Evolutionary conservation across 305 asterid genomes (phyloP), one percentile per base, ranked within the genome.

Genomic region (Fraxinus latifolia): DNA sequence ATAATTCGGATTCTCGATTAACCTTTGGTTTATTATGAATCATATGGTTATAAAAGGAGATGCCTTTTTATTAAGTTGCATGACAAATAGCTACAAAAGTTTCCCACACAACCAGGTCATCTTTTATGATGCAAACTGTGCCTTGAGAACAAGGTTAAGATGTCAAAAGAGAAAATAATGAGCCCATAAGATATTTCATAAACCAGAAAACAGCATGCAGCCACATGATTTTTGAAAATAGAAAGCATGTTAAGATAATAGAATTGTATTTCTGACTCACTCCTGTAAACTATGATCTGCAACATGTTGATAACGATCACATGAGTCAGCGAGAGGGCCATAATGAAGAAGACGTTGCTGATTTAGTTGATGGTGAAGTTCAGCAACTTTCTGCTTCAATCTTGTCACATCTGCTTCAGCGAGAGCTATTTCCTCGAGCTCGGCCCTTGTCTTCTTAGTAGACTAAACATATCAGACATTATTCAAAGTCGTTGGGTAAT

Each of bases 361-460:
- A 85, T 96, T 94, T 81, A 94, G 91, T 87, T 94, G 98, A 85
- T 92, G 95, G 86, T 93, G 97, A 81, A 94, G 95, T 86, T 93
- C 97, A 72, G 97, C 97, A 87, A 96, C 97, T 90, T 92, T 94
- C 86, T 93, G 97, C 88, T 93, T 93, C 88, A 96, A 88, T 84
- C 95, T 89, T 79, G 97, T 94, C 83, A 94, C 99, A 86, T 95
- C 99, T 75, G 98, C 98, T 91, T 94, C 99, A 27, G 99, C 98
- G 42, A 95, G 98, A 82, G 98, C 98, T 82, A 95, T 94, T 86
- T 95, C 99, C 91, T 95, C 99, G 39, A 95, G 98, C 82, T 95
- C 99, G 31, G 97, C 97, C 89, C 95, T 94, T 34, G 96, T 94
- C 99, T 95, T 80, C 86, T 88, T 39, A 71, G 75, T 71, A 85